Conservation (phyloP, 2,329 filamentous ascomycete genomes). For the Delphinella strobiligena region DNA sequence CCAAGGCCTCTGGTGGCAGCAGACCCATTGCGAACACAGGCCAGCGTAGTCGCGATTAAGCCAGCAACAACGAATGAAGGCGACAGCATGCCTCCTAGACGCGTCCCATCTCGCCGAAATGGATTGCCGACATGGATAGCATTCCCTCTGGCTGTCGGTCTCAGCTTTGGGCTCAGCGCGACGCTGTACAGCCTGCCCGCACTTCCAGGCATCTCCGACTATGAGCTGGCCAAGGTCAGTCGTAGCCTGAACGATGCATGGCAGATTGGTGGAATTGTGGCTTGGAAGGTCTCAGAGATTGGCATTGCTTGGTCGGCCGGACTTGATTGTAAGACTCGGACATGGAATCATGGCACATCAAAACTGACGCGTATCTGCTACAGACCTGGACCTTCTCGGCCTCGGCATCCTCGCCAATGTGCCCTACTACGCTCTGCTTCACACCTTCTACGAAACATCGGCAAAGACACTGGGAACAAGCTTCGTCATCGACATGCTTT, state of each 20-base stretch:
- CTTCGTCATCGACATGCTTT: conserved; percentile 55
- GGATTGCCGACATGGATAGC: conserved; percentile 17
- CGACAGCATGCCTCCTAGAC: neutral
- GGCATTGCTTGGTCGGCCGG: conserved; percentile 60
- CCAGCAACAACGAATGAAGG: neutral
- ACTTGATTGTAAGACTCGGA: conserved; percentile 64
- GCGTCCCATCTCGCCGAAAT: neutral
- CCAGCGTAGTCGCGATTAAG: neutral
- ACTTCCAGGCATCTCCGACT: conserved; percentile 46
- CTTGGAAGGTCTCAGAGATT: conserved; percentile 51
- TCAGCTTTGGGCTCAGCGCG: conserved; percentile 50
- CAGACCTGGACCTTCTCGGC: conserved; percentile 32
- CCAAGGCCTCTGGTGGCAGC: neutral
- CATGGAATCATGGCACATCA: conserved; percentile 1
- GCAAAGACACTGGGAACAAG: conserved; percentile 48
- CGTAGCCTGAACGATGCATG: conserved; percentile 49
- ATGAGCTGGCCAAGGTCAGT: conserved; percentile 56
- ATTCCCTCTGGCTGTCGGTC: conserved; percentile 32
- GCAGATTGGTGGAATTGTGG: conserved; percentile 46
- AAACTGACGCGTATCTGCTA: neutral
- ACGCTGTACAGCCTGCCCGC: conserved; percentile 46
- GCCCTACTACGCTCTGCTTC: conserved; percentile 64
- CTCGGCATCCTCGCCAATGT: conserved; percentile 55
- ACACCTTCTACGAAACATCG: conserved; percentile 63
- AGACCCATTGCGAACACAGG: neutral